Conservation (phyloP, 305 asterid species). For the Fraxinus sp. region DNA sequence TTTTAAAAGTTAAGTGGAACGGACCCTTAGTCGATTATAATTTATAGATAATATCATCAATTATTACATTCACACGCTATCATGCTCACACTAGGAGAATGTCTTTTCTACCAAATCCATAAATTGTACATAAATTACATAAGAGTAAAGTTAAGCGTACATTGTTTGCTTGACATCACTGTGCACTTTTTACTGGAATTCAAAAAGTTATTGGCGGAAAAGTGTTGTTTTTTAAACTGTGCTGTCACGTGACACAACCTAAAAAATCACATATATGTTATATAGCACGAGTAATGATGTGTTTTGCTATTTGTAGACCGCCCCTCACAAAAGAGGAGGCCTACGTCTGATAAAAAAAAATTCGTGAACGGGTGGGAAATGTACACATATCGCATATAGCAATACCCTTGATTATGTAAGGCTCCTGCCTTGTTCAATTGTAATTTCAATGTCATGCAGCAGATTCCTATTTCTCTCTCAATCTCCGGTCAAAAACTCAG, state of each 20-base stretch:
- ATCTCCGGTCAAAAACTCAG: slow-evolving; percentile 18
- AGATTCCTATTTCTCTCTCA: neutral
- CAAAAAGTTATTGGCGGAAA: neutral
- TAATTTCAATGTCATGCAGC: slow-evolving; percentile 26
- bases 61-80: neutral
- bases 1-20: neutral
- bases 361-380: too few relatives aligned
- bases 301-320: too few relatives aligned
- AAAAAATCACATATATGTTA: too few relatives aligned
- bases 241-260: too few relatives aligned
- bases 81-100: neutral
- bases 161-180: neutral
- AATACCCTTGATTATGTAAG: too few relatives aligned
- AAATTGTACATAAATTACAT: neutral
- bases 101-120: neutral
- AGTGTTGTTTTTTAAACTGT: too few relatives aligned
- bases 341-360: too few relatives aligned
- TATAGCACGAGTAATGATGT: neutral
- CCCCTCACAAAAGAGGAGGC: too few relatives aligned
- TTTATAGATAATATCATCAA: neutral
- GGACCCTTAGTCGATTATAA: neutral
- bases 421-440: neutral
- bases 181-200: neutral
- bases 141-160: neutral
- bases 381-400: too few relatives aligned